phyloP scores from a whole-genome alignment of 768 basidiomycete species.

The Daedaleopsis sinensis region DNA sequence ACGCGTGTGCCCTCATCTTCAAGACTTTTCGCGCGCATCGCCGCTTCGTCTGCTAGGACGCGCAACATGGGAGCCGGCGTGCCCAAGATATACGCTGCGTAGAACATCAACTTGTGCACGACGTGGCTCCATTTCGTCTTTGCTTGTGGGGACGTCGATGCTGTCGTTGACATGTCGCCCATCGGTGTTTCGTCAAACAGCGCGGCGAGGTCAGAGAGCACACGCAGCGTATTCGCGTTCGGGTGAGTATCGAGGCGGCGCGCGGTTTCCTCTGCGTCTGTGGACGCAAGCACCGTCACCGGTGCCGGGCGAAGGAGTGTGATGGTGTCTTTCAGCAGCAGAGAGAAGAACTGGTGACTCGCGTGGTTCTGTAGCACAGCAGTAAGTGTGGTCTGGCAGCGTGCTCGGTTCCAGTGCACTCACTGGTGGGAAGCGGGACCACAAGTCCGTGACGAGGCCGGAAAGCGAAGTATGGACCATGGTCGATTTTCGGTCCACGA shows the following conservation, averaged over 20 bases:
- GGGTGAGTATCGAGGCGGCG: constrained; percentile 40
- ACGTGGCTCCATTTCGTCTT: constrained; percentile 35
- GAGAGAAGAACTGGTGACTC: constrained; percentile 45
- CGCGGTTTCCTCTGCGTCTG: constrained; percentile 4
- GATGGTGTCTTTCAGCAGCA: constrained; percentile 60
- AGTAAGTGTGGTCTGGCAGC: neutral
- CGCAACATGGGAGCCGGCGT: constrained; percentile 47
- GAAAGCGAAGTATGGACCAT: constrained; percentile 53
- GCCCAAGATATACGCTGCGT: constrained; percentile 61
- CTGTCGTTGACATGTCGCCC: constrained; percentile 20
- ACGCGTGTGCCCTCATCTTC: constrained; percentile 23
- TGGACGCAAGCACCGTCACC: constrained; percentile 28
- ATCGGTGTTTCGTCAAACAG: constrained; percentile 38
- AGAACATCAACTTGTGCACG: constrained; percentile 68
- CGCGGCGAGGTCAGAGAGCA: constrained; percentile 55
- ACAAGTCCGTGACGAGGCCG: constrained; percentile 60
- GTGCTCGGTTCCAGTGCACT: constrained; percentile 15
- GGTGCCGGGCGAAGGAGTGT: constrained; percentile 51
- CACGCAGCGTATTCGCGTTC: constrained; percentile 44
- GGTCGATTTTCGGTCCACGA: constrained; percentile 60
- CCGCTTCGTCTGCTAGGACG: constrained; percentile 45
- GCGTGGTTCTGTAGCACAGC: constrained; percentile 32
- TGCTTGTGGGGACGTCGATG: neutral
- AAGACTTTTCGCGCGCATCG: constrained; percentile 31
- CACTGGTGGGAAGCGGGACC: constrained; percentile 65